phyloP scores from a whole-genome alignment of 257 asterid species.

The Solanum ossicruentum region DNA sequence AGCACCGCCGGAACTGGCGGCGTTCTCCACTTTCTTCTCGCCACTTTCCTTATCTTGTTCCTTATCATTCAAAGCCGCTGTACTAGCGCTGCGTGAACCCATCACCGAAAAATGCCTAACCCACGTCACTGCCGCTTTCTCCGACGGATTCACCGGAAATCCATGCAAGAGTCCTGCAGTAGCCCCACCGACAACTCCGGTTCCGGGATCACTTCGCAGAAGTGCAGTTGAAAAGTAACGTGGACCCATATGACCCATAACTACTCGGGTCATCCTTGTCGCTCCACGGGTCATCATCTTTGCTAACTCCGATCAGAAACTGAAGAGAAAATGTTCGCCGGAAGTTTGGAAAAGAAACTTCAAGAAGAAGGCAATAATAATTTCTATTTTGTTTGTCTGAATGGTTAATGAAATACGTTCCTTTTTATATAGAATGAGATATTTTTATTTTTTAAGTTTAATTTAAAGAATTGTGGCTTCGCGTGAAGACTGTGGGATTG shows the following conservation, averaged over 20 bases:
- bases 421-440: not conserved
- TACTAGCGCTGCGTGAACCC: constrained; percentile 31
- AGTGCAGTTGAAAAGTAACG: constrained; percentile 34
- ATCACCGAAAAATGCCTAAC: constrained; percentile 6
- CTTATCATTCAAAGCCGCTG: constrained; percentile 41
- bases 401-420: not conserved
- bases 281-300: constrained; percentile 49
- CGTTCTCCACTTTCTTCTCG: constrained; percentile 6
- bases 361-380: not conserved
- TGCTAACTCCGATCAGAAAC: not conserved
- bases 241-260: constrained; percentile 17
- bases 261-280: constrained; percentile 20
- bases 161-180: not conserved
- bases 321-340: not conserved
- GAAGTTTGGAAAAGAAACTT: constrained; percentile 22
- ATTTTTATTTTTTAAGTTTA: not conserved
- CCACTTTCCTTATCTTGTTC: constrained; percentile 6
- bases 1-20: not conserved
- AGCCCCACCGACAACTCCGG: not conserved
- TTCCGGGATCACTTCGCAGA: not conserved
- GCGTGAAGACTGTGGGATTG: not conserved
- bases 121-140: constrained; percentile 11
- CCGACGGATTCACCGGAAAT: constrained; percentile 4
- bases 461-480: not conserved
- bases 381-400: not conserved